Conservation (phyloP, 1,139 yeast genomes). For the Hyphopichia fennica region DNA sequence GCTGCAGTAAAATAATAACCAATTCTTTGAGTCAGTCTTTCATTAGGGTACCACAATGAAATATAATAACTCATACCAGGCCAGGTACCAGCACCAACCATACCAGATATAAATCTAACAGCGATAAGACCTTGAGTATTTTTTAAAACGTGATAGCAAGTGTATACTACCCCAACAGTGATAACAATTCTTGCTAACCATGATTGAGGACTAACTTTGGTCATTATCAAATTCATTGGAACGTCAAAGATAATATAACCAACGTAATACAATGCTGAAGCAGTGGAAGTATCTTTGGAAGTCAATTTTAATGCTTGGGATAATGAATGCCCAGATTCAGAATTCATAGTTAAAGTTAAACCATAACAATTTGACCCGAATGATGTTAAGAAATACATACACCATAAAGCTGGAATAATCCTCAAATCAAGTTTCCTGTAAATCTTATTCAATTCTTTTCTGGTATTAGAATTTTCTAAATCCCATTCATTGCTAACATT, state of each 20-base stretch:
- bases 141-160: constrained; percentile 64
- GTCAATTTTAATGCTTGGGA: constrained; percentile 51
- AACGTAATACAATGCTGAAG: constrained; percentile 79
- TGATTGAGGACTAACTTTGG: constrained; percentile 78
- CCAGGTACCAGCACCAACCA: constrained; percentile 91
- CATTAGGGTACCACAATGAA: constrained; percentile 83
- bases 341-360: constrained; percentile 78
- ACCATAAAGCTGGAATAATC: constrained; percentile 84
- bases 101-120: constrained; percentile 70
- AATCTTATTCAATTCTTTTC: constrained; percentile 51
- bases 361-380: constrained; percentile 81
- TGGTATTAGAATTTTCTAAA: neutral
- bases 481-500: neutral
- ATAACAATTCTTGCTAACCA: constrained; percentile 82
- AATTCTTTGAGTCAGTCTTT: constrained; percentile 73
- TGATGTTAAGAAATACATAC: constrained; percentile 73
- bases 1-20: constrained; percentile 93
- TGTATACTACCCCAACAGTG: constrained; percentile 73
- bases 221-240: constrained; percentile 86
- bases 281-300: constrained; percentile 64
- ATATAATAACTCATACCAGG: constrained; percentile 89
- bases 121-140: constrained; percentile 66
- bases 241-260: constrained; percentile 83
- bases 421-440: constrained; percentile 68
- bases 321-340: constrained; percentile 61